Base-by-base conservation (phyloP, 768 basidiomycete genomes). In the Suillus fuscotomentosus region DNA sequence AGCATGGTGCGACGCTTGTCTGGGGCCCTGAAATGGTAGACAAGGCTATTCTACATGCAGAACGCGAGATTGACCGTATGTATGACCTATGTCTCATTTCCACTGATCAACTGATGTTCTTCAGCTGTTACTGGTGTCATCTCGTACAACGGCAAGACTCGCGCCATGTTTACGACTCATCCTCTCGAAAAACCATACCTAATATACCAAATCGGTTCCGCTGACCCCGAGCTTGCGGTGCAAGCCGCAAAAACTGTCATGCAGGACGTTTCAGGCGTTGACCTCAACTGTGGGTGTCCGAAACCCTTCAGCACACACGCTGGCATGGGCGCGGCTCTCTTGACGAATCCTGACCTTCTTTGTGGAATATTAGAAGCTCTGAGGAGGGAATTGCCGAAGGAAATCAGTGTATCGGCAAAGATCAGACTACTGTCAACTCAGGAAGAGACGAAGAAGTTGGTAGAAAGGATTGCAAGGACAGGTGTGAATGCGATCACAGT, bases 21-120 rank as follows among this genome's bases (percentile, higher is more conserved):
- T 98, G 97, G 97, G 90, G 92, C 13, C 97, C 97, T 0, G 97
- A 99, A 74, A 90, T 92, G 57, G 91, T 99, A 9, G 97, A 99
- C 79, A 95, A 92, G 78, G 97, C 97, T 17, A 94, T 99, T 61
- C 79, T 99, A 38, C 92, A 96, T 63, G 78, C 92, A 0, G 85
- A 89, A 67, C 84, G 97, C 65, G 85, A 81, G 42, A 93, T 98
- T 22, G 90, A 99, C 82, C 88, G 96, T 97, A 72, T 70, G 93
- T 80, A 36, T 34, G n/a, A 17, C 62, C 53, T 43, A 47, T 27
- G 13, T n/a, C 43, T 20, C n/a, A 41, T 14, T 62, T 34, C 24
- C 34, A 54, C 22, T n/a, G 31, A n/a, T 42, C 55, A 9, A 10
- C 38, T 5, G 1, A 38, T n/a, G 4, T 31, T 13, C 14, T 50